These are phyloP conservation scores for Physocladia obscura DNA, from an alignment of 192 early-diverging fungal genomes.

Conservation along the genomic window DNA sequence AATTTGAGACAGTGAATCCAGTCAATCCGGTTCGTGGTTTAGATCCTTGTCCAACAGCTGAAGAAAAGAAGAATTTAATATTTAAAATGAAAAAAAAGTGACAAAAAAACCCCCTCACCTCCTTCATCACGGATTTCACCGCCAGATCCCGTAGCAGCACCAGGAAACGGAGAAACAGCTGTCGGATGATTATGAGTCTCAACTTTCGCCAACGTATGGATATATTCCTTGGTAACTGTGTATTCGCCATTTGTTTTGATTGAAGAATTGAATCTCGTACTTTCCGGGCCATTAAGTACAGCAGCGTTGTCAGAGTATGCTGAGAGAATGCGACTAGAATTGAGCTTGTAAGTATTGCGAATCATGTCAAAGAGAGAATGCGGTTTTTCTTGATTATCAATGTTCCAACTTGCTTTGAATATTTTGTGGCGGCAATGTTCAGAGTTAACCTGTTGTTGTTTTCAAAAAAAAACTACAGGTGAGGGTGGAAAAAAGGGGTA, in stretches of 20 bases:
- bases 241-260: slow-evolving; percentile 52
- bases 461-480: too few relatives aligned
- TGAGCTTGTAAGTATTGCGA: slow-evolving; percentile 81
- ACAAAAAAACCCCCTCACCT: neutral
- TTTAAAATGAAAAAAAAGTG: neutral
- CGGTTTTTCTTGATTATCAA: slow-evolving; percentile 78
- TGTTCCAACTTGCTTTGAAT: slow-evolving; percentile 97
- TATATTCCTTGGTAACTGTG: slow-evolving; percentile 60
- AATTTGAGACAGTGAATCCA: slow-evolving; percentile 94
- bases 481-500: too few relatives aligned
- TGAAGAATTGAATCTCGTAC: slow-evolving; percentile 51
- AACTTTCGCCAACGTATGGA: slow-evolving; percentile 94
- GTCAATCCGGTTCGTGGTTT: slow-evolving; percentile 93
- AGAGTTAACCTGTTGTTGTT: slow-evolving; percentile 83
- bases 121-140: slow-evolving; percentile 99
- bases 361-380: slow-evolving; percentile 96
- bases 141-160: slow-evolving; percentile 96
- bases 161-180: slow-evolving; percentile 96
- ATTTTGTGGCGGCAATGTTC: slow-evolving; percentile 99
- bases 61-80: neutral
- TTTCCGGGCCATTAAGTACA: slow-evolving; percentile 78
- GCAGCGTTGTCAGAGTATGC: slow-evolving; percentile 99
- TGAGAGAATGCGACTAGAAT: slow-evolving; percentile 82
- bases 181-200: slow-evolving; percentile 99
- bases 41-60: slow-evolving; percentile 90